Conservation (phyloP, 768 basidiomycete species). For the Suillus alpinus region DNA sequence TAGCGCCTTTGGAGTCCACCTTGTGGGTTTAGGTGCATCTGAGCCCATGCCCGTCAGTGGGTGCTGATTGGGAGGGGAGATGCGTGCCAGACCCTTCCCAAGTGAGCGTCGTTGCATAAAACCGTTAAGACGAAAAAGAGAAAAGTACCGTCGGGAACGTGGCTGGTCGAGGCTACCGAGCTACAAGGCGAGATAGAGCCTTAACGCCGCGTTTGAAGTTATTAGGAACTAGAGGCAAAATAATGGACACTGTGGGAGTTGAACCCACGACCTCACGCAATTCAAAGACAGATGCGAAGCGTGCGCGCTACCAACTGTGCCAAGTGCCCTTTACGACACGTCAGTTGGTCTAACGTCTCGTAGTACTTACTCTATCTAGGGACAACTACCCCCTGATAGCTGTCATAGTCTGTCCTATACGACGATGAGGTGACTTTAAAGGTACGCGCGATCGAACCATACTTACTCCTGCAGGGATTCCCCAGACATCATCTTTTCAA, state of each 20-base stretch:
- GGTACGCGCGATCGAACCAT: neutral
- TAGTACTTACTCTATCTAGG: too few species aligned
- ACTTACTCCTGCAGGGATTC: neutral
- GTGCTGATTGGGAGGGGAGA: slow-evolving; percentile 44
- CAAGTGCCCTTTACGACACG: slow-evolving; percentile 40
- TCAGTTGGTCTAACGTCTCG: neutral
- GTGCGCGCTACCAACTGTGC: slow-evolving; percentile 62
- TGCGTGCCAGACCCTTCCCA: slow-evolving; percentile 53
- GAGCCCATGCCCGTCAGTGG: slow-evolving; percentile 44
- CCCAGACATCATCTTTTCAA: neutral
- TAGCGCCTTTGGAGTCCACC: slow-evolving; percentile 53
- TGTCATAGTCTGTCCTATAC: too few species aligned
- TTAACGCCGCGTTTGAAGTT: neutral
- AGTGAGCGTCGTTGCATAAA: slow-evolving; percentile 59
- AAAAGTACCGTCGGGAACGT: neutral
- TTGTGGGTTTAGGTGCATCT: slow-evolving; percentile 47
- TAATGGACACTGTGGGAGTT: slow-evolving; percentile 50
- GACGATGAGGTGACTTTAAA: too few species aligned
- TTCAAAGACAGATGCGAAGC: slow-evolving; percentile 41
- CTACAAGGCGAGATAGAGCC: neutral
- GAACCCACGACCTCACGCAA: slow-evolving; percentile 60
- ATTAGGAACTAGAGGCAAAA: slow-evolving; percentile 5
- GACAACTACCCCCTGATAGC: too few species aligned
- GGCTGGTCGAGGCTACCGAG: neutral
- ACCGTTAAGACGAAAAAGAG: slow-evolving; percentile 8